Percentiles rank a stretch among this genome's conserved stretches.
These are phyloP conservation scores for Penicillium sp. DNA, from an alignment of 2,329 filamentous ascomycete species.

Conservation along the genomic window DNA sequence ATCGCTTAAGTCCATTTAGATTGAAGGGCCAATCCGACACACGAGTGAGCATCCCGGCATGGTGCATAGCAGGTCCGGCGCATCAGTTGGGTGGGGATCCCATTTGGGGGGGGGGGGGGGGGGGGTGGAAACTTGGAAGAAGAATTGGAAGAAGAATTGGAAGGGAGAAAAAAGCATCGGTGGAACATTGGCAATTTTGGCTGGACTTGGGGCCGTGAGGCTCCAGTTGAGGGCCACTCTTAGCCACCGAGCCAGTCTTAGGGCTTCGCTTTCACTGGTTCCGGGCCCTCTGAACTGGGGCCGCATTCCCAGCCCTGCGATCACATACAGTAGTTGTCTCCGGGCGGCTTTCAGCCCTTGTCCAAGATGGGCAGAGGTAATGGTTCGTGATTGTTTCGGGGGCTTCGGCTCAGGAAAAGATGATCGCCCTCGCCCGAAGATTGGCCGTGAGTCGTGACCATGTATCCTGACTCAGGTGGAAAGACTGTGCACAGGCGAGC, in stretches of 20 bases:
- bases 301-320: constrained; percentile 3
- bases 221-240: not conserved
- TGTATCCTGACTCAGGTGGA: constrained; percentile 11
- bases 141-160: not conserved
- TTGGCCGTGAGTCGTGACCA: constrained; percentile 11
- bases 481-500: constrained; percentile 2
- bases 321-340: constrained; percentile 3
- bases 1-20: constrained; percentile 27
- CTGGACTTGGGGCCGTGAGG: not conserved
- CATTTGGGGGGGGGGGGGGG: too few species aligned
- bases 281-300: not conserved
- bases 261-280: constrained; percentile 5
- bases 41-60: constrained; percentile 1
- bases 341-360: constrained; percentile 6
- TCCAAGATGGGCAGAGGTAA: not conserved
- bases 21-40: constrained; percentile 19
- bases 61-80: constrained; percentile 24
- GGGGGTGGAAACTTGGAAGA: constrained; percentile 15
- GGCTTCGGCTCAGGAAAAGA: constrained; percentile 3
- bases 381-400: constrained; percentile 5
- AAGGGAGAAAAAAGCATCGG: not conserved
- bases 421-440: constrained; percentile 2
- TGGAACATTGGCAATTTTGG: not conserved
- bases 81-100: constrained; percentile 36
- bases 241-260: not conserved